Evolutionary conservation across 768 basidiomycete genomes (phyloP).

Genomic region (Russula foetens): DNA sequence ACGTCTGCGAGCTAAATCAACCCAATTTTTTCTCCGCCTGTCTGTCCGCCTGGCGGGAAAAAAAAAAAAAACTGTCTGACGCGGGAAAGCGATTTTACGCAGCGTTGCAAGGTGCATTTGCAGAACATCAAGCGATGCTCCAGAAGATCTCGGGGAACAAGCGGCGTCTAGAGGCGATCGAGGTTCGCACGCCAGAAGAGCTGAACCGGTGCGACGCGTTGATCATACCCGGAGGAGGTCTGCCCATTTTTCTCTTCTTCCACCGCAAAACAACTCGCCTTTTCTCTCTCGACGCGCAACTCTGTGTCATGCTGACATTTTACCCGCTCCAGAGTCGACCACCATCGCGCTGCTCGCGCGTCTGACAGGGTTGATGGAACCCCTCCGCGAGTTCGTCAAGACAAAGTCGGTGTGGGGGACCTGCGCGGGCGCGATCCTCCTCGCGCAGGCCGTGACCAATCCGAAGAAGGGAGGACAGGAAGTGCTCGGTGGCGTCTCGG

Average conservation of each 20-base stretch:
- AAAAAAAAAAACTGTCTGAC: no score
- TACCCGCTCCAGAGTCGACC: slow-evolving; percentile 63
- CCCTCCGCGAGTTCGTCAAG: slow-evolving; percentile 63
- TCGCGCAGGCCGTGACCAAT: slow-evolving; percentile 65
- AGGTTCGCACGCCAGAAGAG: slow-evolving; percentile 71
- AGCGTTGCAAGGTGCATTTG: slow-evolving; percentile 93
- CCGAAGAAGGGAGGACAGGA: slow-evolving; percentile 86
- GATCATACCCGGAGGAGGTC: slow-evolving; percentile 90
- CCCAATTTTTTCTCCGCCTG: no score
- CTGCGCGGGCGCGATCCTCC: slow-evolving; percentile 90
- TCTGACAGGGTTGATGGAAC: slow-evolving; percentile 70
- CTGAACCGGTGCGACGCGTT: slow-evolving; percentile 71
- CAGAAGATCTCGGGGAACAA: slow-evolving; percentile 42
- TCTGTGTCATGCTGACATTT: no score
- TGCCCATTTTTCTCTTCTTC: slow-evolving; percentile 12
- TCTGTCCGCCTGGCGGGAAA: no score
- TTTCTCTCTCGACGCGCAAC: no score
- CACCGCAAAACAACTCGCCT: neutral
- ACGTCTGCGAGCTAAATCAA: neutral
- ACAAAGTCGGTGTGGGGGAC: slow-evolving; percentile 87
- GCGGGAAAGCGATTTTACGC: neutral
- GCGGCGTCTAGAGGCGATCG: slow-evolving; percentile 38
- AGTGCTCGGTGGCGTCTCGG: slow-evolving; percentile 68
- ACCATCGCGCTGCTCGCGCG: slow-evolving; percentile 77
- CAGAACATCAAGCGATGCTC: slow-evolving; percentile 72